Base-by-base conservation (phyloP, 306 rosid genomes). In the Quercus engelmannii region DNA sequence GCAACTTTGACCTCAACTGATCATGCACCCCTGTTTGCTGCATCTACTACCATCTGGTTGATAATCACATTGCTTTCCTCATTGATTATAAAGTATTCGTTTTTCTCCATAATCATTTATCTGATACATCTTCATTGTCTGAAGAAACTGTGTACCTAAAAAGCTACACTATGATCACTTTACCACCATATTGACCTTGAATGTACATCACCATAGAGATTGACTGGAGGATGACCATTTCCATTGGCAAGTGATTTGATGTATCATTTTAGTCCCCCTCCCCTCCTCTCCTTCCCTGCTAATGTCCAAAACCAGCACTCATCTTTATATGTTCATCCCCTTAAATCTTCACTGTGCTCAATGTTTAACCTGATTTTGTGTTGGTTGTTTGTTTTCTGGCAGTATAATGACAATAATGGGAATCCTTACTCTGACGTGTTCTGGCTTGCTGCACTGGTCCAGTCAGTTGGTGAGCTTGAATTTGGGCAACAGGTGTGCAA, bases 401-500 rank as follows among this genome's bases (percentile, higher is more conserved):
- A 95, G 99, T 95, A 95, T 80, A 95, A 95, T 69, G 98, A 95
- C 89, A 95, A 95, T 88, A 93, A 83, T 41, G 98, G 98, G 61
- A 95, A 93, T 82, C 92, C 92, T 26, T 95, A 88, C 88, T 95
- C 99, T 25, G 99, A 95, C 79, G 97, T 89, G 71, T 95, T 91
- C 88, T 95, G 99, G 99, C 97, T 95, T 83, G 92, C 95, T 88
- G 91, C 97, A 61, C 71, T 93, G 81, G 90, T 93, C 83, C 97
- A 93, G 86, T 91, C 99, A 19, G 89, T 91, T 58, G 99, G 99
- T 13, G 94, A 91, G 83, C 97, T 95, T 73, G 99, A 92, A 85
- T 93, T 95, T 74, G 98, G 97, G 84, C 94, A 93, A 83, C 99
- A 93, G 98, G 99, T 95, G 75, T 76, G 76, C 84, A 65, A 31